Conservation (phyloP, 2,329 filamentous ascomycete species). For the Pseudogymnoascus sp. region DNA sequence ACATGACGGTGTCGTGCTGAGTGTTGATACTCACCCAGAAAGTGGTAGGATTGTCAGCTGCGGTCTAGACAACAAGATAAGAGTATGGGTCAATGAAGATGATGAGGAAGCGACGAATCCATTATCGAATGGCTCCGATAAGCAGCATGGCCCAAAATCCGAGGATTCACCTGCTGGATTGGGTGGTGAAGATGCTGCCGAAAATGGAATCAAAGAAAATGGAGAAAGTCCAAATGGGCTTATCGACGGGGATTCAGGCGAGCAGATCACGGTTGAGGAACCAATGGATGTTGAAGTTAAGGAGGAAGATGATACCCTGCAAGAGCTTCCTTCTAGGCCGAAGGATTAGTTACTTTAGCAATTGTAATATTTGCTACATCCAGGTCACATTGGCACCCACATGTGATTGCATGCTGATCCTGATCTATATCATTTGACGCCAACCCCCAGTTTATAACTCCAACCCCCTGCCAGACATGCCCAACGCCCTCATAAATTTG, state of each 20-base stretch:
- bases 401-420: neutral
- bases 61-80: slow-evolving; percentile 52
- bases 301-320: slow-evolving; percentile 1
- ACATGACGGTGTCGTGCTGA: slow-evolving; percentile 53
- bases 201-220: neutral
- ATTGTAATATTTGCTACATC: neutral
- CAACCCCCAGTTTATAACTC: neutral
- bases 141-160: neutral
- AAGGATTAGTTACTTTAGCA: slow-evolving; percentile 4
- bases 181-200: neutral
- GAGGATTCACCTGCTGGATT: neutral
- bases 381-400: neutral
- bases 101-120: slow-evolving; percentile 16
- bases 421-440: neutral
- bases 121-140: neutral
- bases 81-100: slow-evolving; percentile 47
- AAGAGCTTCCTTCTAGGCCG: slow-evolving; percentile 1
- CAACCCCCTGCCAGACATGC: neutral
- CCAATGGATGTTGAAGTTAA: neutral
- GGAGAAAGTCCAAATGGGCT: neutral
- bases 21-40: slow-evolving; percentile 53
- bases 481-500: slow-evolving; percentile 9
- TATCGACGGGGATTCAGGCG: neutral
- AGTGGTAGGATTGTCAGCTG: slow-evolving; percentile 49
- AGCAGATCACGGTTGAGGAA: neutral